phyloP scores from a whole-genome alignment of 163 green algal species.

The Chlorella variabilis region DNA sequence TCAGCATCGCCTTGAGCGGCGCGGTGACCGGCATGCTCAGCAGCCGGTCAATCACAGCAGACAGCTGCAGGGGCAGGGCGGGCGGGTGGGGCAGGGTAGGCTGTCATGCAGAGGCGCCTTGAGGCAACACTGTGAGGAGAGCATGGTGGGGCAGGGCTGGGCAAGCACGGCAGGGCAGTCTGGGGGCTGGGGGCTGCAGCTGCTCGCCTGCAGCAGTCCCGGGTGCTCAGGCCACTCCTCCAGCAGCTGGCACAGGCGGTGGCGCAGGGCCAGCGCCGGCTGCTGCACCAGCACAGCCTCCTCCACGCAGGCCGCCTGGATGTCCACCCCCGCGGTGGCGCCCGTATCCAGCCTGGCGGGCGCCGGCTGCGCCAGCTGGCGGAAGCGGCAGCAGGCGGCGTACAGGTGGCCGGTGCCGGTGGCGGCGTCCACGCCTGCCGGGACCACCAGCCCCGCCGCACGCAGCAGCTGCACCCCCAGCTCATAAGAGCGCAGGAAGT shows the following conservation, averaged over 20 bases:
- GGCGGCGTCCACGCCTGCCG: constrained; percentile 49
- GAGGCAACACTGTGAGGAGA: not conserved
- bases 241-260: constrained; percentile 78
- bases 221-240: constrained; percentile 94
- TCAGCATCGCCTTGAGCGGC: constrained; percentile 87
- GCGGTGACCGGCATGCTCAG: constrained; percentile 58
- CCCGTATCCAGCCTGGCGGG: not conserved
- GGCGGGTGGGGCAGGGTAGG: not conserved
- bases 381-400: constrained; percentile 42
- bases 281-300: constrained; percentile 82
- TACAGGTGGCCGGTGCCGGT: constrained; percentile 55
- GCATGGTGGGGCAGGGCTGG: not conserved
- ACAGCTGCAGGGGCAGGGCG: constrained; percentile 57
- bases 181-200: too few species aligned
- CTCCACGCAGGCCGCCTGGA: constrained; percentile 60
- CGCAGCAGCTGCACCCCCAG: constrained; percentile 55
- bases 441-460: constrained; percentile 29
- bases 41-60: constrained; percentile 80
- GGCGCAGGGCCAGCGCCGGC: constrained; percentile 66
- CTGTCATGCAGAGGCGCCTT: not conserved
- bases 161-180: not conserved
- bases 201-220: constrained; percentile 73
- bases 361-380: constrained; percentile 39
- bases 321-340: constrained; percentile 45
- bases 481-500: constrained; percentile 55